Evolutionary conservation across 1,139 yeast genomes (phyloP).

Genomic region (Taphrina deformans): DNA sequence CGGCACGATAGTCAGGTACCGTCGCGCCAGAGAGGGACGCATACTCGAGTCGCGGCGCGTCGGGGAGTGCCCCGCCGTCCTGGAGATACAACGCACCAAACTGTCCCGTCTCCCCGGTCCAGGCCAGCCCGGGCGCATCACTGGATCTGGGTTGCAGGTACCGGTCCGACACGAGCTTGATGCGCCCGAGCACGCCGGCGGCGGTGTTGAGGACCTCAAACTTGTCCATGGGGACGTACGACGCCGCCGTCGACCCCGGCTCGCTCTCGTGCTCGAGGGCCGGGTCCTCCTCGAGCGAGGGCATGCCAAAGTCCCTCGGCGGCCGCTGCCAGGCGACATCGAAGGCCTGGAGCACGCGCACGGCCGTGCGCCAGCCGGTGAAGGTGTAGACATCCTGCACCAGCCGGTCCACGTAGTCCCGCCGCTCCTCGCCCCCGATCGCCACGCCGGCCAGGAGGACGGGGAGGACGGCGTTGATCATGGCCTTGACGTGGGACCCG

Average conservation of each 20-base stretch:
- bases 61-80: too few species aligned
- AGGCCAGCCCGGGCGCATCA: too few species aligned
- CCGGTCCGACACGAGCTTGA: neutral
- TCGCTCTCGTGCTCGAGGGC: neutral
- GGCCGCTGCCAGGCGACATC: constrained; percentile 26
- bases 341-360: constrained; percentile 21
- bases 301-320: neutral
- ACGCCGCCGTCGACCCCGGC: neutral
- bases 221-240: constrained; percentile 15
- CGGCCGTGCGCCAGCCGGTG: constrained; percentile 28
- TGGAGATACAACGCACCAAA: neutral
- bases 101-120: neutral
- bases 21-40: neutral
- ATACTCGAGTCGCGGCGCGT: too few species aligned
- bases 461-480: constrained; percentile 26
- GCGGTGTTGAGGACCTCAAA: constrained; percentile 8
- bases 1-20: neutral
- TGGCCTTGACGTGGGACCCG: constrained; percentile 18
- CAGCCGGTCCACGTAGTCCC: constrained; percentile 22
- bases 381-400: constrained; percentile 16
- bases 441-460: constrained; percentile 11
- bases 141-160: too few species aligned
- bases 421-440: constrained; percentile 9
- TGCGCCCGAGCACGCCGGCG: constrained; percentile 16
- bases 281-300: neutral